Evolutionary conservation across 2,329 filamentous ascomycete species (phyloP).

Genomic region (Penicillium sp.): DNA sequence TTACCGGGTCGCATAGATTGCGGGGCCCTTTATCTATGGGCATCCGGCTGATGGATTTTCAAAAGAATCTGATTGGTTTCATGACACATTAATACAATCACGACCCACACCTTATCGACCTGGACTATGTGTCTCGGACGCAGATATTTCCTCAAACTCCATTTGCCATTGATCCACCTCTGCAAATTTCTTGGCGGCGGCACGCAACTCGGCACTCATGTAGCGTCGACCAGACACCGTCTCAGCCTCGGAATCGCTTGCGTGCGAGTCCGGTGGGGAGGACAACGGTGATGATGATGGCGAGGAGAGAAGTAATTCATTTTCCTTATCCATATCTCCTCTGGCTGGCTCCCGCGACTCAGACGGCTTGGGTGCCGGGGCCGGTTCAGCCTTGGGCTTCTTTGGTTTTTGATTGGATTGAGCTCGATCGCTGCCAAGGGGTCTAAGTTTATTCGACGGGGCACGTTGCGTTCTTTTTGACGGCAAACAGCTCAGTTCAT

Average conservation of each 20-base stretch:
- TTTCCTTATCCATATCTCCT: conserved; percentile 31
- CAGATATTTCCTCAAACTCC: conserved; percentile 44
- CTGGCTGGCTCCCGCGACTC: conserved; percentile 3
- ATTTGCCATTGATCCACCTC: conserved; percentile 46
- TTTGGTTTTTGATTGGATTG: conserved; percentile 15
- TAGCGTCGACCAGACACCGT: conserved; percentile 15
- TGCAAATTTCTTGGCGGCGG: conserved; percentile 40
- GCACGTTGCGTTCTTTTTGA: conserved; percentile 20
- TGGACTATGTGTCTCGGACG: conserved; percentile 25
- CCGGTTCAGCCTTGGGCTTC: conserved; percentile 14
- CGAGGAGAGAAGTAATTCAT: conserved; percentile 28
- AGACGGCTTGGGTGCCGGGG: conserved; percentile 1
- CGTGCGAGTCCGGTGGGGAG: conserved; percentile 33
- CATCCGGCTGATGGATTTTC: not conserved
- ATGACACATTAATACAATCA: conserved; percentile 2
- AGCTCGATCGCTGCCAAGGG: conserved; percentile 17
- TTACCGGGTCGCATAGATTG: conserved; percentile 15
- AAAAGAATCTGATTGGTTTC: not conserved
- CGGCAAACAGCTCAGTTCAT: conserved; percentile 36
- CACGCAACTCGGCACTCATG: conserved; percentile 38
- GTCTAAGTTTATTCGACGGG: conserved; percentile 18
- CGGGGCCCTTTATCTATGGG: conserved; percentile 15
- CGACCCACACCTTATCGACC: not conserved
- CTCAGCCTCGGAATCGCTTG: conserved; percentile 25
- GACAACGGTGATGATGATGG: conserved; percentile 36